Evolutionary conservation across 495 filamentous ascomycete genomes (phyloP).

Genomic region (Rostrohypoxylon terebratum): DNA sequence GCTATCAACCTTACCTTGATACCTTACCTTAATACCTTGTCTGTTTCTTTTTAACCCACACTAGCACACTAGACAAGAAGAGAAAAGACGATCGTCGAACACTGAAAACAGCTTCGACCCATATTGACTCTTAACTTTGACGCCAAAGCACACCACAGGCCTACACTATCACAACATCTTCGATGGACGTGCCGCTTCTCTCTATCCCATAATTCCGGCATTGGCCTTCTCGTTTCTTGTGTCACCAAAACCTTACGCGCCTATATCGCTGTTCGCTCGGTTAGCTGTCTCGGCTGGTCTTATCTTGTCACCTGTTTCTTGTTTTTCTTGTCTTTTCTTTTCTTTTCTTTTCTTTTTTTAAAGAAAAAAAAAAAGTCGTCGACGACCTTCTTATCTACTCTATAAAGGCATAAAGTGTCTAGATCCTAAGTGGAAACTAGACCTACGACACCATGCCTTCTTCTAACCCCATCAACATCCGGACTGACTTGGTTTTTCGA

Average conservation of each 20-base stretch:
- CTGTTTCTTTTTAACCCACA: conserved; percentile 36
- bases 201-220: conserved; percentile 25
- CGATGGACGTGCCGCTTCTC: conserved; percentile 25
- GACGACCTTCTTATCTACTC: conserved; percentile 16
- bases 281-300: neutral
- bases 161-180: conserved; percentile 18
- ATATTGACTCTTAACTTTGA: conserved; percentile 14
- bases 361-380: neutral
- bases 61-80: conserved; percentile 7
- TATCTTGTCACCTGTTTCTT: conserved; percentile 10
- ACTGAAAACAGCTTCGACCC: conserved; percentile 15
- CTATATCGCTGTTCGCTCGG: neutral
- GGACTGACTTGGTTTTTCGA: conserved; percentile 57
- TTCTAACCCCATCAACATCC: conserved; percentile 53
- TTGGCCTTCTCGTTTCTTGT: conserved; percentile 28
- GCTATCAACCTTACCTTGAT: conserved; percentile 35
- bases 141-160: conserved; percentile 17
- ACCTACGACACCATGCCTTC: conserved; percentile 39
- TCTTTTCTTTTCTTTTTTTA: neutral
- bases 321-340: neutral
- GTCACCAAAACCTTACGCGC: conserved; percentile 29
- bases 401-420: conserved; percentile 11
- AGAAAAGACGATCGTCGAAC: conserved; percentile 34
- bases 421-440: conserved; percentile 22
- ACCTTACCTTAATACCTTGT: conserved; percentile 14